A percentile compares a stretch with the other conserved stretches of the same genome.
phyloP scores from a whole-genome alignment of 805 yeast genomes.

The Kockiozyma suomiensis region DNA sequence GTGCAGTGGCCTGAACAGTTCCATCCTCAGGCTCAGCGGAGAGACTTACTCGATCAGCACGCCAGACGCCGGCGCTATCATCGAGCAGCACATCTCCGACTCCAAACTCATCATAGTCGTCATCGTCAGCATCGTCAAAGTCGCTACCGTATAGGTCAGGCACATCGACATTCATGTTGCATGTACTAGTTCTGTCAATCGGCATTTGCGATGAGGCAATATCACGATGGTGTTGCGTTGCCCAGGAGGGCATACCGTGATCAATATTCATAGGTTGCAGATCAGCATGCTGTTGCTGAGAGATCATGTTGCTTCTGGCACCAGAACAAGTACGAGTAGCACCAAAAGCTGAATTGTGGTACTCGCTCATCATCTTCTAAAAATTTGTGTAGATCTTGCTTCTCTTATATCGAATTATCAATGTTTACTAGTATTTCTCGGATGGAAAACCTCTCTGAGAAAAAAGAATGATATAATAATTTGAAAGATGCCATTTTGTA shows the following conservation, averaged over 20 bases:
- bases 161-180: not conserved
- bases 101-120: constrained; percentile 24
- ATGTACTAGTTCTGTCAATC: not conserved
- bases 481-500: constrained; percentile 14
- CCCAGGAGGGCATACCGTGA: too few species aligned
- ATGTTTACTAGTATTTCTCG: constrained; percentile 14
- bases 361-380: constrained; percentile 1
- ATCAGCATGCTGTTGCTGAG: not conserved
- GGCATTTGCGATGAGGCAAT: not conserved
- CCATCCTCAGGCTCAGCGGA: not conserved
- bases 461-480: constrained; percentile 13
- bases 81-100: constrained; percentile 21
- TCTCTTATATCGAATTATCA: not conserved
- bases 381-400: not conserved
- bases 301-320: not conserved
- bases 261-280: too few species aligned
- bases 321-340: not conserved
- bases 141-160: constrained; percentile 10
- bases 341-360: not conserved
- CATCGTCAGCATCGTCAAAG: constrained; percentile 11
- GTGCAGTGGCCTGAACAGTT: not conserved
- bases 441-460: constrained; percentile 18
- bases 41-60: not conserved
- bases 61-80: constrained; percentile 19
- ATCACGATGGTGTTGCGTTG: too few species aligned